Evolutionary conservation across 2,329 filamentous ascomycete genomes (phyloP).

Genomic region (Cladosporium sp.): DNA sequence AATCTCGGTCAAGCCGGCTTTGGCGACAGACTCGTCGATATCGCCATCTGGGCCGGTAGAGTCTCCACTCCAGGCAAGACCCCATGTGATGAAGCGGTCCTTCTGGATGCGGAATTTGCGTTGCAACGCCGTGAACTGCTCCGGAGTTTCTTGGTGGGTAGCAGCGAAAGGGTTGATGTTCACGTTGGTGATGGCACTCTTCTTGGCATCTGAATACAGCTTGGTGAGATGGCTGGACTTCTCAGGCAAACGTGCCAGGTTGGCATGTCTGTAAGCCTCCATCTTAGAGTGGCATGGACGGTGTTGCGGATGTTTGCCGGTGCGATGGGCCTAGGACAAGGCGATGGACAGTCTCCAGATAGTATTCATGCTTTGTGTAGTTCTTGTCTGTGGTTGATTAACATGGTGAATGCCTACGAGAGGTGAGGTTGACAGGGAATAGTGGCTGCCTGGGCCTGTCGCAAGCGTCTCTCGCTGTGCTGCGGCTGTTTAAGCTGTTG

Average conservation of each 20-base stretch:
- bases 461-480: no score
- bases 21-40: conserved; percentile 66
- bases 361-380: no score
- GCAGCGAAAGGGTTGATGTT: conserved; percentile 48
- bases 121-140: conserved; percentile 67
- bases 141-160: conserved; percentile 39
- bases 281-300: conserved; percentile 4
- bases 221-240: conserved; percentile 51
- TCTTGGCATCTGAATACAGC: conserved; percentile 78
- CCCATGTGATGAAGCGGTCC: conserved; percentile 74
- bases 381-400: neutral
- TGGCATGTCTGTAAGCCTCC: conserved; percentile 20
- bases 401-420: neutral
- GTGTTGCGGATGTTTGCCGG: no score
- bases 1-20: conserved; percentile 68
- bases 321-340: neutral
- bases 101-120: conserved; percentile 77
- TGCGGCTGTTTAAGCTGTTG: neutral
- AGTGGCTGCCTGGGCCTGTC: conserved; percentile 2
- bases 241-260: conserved; percentile 16
- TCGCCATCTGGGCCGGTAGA: conserved; percentile 59
- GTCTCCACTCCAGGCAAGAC: conserved; percentile 74
- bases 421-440: neutral
- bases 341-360: no score
- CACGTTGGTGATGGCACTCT: conserved; percentile 58